Evolutionary conservation across 805 yeast species (phyloP), one percentile per base, ranked within the genome.

Genomic region (Peterozyma xylosa): DNA sequence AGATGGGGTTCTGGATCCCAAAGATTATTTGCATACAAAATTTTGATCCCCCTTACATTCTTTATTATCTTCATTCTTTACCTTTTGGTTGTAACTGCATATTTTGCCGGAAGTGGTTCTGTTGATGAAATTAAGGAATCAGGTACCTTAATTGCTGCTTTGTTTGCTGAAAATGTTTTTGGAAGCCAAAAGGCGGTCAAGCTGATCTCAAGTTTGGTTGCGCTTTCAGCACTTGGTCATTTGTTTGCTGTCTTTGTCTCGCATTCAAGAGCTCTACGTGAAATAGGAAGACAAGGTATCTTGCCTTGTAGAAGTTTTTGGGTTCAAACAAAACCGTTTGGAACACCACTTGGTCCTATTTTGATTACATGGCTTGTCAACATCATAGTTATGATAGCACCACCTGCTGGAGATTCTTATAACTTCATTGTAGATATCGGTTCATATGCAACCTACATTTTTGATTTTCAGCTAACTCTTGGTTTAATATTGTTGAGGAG

Each of bases 201-300:
- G 50, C 75, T 76, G 4, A 62, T 73, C 7, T 63, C 69, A 32
- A 74, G 68, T 3, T 64, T 72, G 38, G 76, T 72, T 35, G 76
- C 76, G 11, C 57, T 72, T 41, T 65, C 73, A 37, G 74, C 77
- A 5, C 67, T 68, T 54, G 75, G 74, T 49, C 73, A 72, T 50
- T 73, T 72, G 33, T 52, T 71, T 54, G 63, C 74, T 11, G 76
- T 70, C 30, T 70, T 71, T 30, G 67, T 72, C 46, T 66, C 76
- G 11, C 77, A 72, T 54, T 75, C 76, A 43, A 64, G 77, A 60
- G 65, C 71, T 42, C 53, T 72, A 43, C 74, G 72, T 56, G 71
- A 67, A 44, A 68, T 71, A 53, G 78, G 76, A 38, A 66, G 76
- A 56, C 76, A 72, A 59, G 76, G 77, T 42, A 59, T 63, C 36